Conservation (phyloP, 768 basidiomycete genomes). For the Hericium rajendrae region DNA sequence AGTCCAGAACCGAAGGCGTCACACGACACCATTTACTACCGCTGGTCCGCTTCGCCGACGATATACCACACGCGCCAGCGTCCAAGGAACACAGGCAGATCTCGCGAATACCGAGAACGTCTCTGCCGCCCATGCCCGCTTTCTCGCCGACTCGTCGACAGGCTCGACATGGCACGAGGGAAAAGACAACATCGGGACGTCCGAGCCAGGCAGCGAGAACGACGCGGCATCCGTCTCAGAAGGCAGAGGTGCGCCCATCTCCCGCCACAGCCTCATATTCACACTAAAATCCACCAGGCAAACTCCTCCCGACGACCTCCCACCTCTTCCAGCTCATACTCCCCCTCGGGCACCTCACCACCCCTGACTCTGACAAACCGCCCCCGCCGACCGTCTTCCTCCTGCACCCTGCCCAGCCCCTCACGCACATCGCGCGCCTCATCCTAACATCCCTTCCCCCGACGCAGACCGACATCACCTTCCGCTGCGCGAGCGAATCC, state of each 20-base stretch:
- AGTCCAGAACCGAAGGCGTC: no score
- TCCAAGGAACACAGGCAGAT: no score
- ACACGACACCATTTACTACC: no score
- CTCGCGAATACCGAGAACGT: slow-evolving; percentile 20
- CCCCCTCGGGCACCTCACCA: slow-evolving; percentile 29
- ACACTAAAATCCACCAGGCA: slow-evolving; percentile 28
- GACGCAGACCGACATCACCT: slow-evolving; percentile 29
- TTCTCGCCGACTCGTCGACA: slow-evolving; percentile 32
- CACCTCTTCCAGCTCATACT: slow-evolving; percentile 61
- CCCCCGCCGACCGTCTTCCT: slow-evolving; percentile 47
- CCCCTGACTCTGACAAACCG: slow-evolving; percentile 10
- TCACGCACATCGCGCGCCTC: slow-evolving; percentile 52
- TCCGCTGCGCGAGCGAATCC: slow-evolving; percentile 27
- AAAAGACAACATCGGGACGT: neutral
- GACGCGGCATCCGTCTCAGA: slow-evolving; percentile 16
- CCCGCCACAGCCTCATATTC: no score
- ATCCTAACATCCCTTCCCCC: slow-evolving; percentile 37
- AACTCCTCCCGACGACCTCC: slow-evolving; percentile 50
- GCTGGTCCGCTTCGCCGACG: no score
- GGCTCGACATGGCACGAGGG: slow-evolving; percentile 24
- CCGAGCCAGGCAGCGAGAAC: slow-evolving; percentile 9
- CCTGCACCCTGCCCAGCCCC: slow-evolving; percentile 59
- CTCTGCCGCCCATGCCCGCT: slow-evolving; percentile 32
- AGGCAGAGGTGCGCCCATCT: slow-evolving; percentile 26
- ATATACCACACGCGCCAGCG: no score